phyloP scores from a whole-genome alignment of 2,329 filamentous ascomycete genomes.

The Apiospora phragmitis region DNA sequence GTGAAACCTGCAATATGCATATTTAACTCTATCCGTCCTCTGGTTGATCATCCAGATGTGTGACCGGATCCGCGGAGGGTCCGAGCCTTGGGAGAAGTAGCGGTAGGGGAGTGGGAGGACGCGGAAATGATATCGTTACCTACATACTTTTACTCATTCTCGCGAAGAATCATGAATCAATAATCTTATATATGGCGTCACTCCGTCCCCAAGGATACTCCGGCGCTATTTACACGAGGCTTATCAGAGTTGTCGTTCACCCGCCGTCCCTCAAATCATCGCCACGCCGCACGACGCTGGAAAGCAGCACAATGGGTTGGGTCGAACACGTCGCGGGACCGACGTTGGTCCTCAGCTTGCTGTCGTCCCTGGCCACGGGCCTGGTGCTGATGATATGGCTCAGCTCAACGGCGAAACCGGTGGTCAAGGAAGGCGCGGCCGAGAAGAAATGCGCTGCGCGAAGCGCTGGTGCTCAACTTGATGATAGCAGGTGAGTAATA shows the following conservation, averaged over 20 bases:
- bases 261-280: background rate
- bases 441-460: slow-evolving; percentile 15
- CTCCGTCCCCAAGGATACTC: background rate
- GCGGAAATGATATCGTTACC: background rate
- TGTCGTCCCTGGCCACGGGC: slow-evolving; percentile 14
- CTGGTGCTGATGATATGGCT: slow-evolving; percentile 15
- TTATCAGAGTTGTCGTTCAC: background rate
- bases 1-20: background rate
- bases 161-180: background rate
- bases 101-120: background rate
- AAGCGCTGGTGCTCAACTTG: slow-evolving; percentile 16
- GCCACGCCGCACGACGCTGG: background rate
- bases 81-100: background rate
- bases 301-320: background rate
- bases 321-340: slow-evolving; percentile 8
- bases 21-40: background rate
- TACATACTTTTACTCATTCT: background rate
- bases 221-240: background rate
- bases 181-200: background rate
- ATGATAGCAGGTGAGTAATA: slow-evolving; percentile 12
- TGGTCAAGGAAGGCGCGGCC: background rate
- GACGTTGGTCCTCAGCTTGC: slow-evolving; percentile 13
- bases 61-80: background rate
- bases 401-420: background rate
- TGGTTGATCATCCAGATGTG: background rate